Base-by-base conservation (phyloP, 106 monocot genomes). In the Posidonia australis region DNA sequence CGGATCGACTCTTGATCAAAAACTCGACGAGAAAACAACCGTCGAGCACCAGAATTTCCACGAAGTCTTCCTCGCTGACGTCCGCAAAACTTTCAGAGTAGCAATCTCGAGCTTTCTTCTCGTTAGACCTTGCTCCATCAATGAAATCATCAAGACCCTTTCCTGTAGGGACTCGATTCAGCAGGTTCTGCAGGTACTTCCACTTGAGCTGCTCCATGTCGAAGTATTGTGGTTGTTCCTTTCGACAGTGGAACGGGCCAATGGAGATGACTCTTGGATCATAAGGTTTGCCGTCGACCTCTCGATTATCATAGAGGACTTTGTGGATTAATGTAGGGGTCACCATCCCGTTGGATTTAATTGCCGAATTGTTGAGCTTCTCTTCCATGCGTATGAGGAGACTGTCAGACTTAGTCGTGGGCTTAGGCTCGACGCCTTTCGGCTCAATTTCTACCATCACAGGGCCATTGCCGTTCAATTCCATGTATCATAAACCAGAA, bases 21-120 rank as follows among this genome's bases (percentile, higher is more conserved):
- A 56, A 44, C 44, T 54, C 51, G 1, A 76, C 27, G 62, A 76
- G 55, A 59, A 77, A 77, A 51, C 70, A 70, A 10, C 70, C 65
- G 32, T 77, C 71, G 10, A 77, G 56, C 42, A 76, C 30, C 41
- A 76, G n/a, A 64, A 76, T 70, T 57, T 57, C 36, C 11, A 45
- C 64, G 13, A 76, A 58, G 0, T 70, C 41, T 1, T 70, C 48
- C 6, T 26, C 7, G 36, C 36, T 36, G 5, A 36, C 25, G 0
- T n/a, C 25, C 5, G 5, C 0, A 1, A 65, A 2, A 0, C 25
- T n/a, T 12, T 70, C 18, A 10, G 47, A 9, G 46, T 76, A 76
- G 45, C 70, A 32, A 0, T 0, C 1, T 21, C 29, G 23, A 58
- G 26, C 55, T 0, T 17, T 49, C 1, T 10, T 12, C 27, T n/a